Base-by-base conservation (phyloP, 2,329 filamentous ascomycete genomes). In the Neopestalotiopsis clavispora region DNA sequence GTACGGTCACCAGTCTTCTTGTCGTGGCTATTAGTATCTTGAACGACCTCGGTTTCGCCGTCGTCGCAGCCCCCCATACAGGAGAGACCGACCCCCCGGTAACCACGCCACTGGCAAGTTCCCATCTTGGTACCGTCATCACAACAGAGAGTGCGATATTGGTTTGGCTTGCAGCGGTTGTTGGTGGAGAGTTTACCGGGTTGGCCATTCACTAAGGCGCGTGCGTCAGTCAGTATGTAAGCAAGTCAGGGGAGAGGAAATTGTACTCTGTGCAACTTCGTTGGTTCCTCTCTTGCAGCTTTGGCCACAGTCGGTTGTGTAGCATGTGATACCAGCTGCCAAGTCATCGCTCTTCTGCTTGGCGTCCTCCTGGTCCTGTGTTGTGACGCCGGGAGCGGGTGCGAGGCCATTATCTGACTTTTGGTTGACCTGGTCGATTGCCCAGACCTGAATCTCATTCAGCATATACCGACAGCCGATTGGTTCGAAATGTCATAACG, bases 71-170 rank as follows among this genome's bases (percentile, higher is more conserved):
- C 78, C 5, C 71, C 68, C 28, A 74, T 74, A 68, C 77, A 77
- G 1, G 73, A 71, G 2, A 79, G 20, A 1, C 78, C 77, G 4
- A 72, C 68, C 5, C 78, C 78, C 30, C 77, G 71, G 62, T 73
- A 79, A 2, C 67, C 67, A 13, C 67, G 58, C 77, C 77, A 79
- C 28, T 71, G 70, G 68, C 77, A 79, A 17, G 58, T 74, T 12
- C 78, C 77, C 67, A 75, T 68, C 1, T 23, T 40, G 1, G 60
- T 58, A 6, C 74, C 70, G 57, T 71, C 61, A 49, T 74, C 68
- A 65, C 78, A 80, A 66, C 78, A 80, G 6, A 79, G 62, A 5
- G 23, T 67, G 6, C 72, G 75, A 52, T 76, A 77, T 52, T 75
- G 57, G 1, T 72, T 69, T 20, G 73, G 74, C 0, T 67, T 38